Evolutionary conservation across 306 rosid genomes (phyloP).

Genomic region (Ormosia semicastrata): DNA sequence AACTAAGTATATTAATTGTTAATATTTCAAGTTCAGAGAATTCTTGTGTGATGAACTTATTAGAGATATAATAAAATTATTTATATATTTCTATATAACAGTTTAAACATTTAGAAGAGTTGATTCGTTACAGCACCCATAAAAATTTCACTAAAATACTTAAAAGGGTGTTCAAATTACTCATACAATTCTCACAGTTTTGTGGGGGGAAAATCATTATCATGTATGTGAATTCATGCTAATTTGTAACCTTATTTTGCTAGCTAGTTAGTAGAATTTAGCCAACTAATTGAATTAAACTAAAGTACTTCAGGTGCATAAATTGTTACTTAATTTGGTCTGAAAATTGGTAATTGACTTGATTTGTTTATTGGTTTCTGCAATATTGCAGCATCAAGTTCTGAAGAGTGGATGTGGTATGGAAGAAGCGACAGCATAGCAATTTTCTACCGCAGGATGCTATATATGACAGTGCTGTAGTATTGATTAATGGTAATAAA

Average conservation of each 20-base stretch:
- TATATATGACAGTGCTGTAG: background rate
- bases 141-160: no score
- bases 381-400: constrained; percentile 23
- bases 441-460: background rate
- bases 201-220: background rate
- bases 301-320: background rate
- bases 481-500: background rate
- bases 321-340: background rate
- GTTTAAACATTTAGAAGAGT: no score
- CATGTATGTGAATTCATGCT: background rate
- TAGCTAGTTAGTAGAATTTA: background rate
- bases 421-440: background rate
- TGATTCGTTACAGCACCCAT: no score
- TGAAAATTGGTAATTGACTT: background rate
- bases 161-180: no score
- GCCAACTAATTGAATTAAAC: background rate
- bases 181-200: no score
- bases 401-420: background rate
- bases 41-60: no score
- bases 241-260: no score
- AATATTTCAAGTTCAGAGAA: no score
- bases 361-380: background rate
- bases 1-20: no score
- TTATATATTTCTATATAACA: no score
- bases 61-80: no score